These are phyloP conservation scores for Tetrahymena elliotti DNA, from an alignment of 73 alveolate genomes.

Conservation along the genomic window DNA sequence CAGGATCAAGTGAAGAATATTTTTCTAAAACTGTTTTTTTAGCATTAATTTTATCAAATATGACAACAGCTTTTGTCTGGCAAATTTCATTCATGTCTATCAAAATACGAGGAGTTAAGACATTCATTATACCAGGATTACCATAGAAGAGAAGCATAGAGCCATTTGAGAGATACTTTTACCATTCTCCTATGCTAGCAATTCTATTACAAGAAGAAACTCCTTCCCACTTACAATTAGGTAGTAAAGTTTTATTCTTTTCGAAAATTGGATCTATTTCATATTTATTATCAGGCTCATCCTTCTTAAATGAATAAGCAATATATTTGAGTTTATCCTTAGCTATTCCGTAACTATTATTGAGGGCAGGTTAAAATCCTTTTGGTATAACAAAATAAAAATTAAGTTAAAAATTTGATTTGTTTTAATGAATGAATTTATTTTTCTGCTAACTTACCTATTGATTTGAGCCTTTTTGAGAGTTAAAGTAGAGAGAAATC, in stretches of 20 bases:
- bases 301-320: constrained; percentile 24
- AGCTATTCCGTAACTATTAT: constrained; percentile 24
- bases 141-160: constrained; percentile 23
- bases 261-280: constrained; percentile 24
- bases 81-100: constrained; percentile 29
- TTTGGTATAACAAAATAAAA: not conserved
- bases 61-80: constrained; percentile 6
- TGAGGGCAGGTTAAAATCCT: constrained; percentile 10
- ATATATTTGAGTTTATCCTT: constrained; percentile 29
- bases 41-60: constrained; percentile 38
- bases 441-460: not conserved
- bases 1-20: constrained; percentile 40
- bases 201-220: constrained; percentile 24
- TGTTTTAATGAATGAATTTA: too few species aligned
- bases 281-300: constrained; percentile 4
- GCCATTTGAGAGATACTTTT: constrained; percentile 22
- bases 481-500: not conserved
- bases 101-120: constrained; percentile 16
- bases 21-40: constrained; percentile 36
- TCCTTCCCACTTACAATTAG: constrained; percentile 31
- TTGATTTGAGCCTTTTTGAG: not conserved
- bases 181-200: constrained; percentile 28
- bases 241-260: not conserved
- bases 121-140: constrained; percentile 28
- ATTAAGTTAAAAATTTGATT: not conserved